Conservation (phyloP, 2,329 filamentous ascomycete species). For the Fusarium verticillioides region DNA sequence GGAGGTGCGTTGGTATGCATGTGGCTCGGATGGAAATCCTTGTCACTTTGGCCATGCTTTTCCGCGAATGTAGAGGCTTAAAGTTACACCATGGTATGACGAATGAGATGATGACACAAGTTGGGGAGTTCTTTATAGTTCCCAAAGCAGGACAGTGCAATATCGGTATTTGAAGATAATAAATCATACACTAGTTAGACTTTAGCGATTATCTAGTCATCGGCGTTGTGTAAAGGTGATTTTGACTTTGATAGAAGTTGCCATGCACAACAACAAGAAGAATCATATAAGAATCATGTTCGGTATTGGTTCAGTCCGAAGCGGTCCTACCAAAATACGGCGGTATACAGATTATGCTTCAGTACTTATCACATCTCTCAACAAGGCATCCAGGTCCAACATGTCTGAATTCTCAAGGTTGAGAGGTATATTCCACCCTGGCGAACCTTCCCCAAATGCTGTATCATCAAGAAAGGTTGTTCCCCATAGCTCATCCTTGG, state of each 20-base stretch:
- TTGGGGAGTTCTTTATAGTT: constrained; percentile 1
- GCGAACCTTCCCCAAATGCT: fast-evolving
- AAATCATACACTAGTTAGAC: background rate
- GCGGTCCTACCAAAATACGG: fast-evolving
- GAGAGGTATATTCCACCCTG: fast-evolving
- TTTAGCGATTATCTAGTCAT: no score
- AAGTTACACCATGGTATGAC: background rate
- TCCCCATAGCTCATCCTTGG: background rate
- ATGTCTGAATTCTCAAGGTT: background rate
- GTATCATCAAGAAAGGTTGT: background rate
- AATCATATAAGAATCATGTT: background rate
- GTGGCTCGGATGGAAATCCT: constrained; percentile 16
- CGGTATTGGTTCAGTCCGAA: fast-evolving
- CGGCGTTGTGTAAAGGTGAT: background rate
- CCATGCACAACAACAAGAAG: no score
- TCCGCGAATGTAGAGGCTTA: background rate
- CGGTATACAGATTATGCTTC: background rate
- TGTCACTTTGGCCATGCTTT: background rate
- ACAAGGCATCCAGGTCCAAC: background rate
- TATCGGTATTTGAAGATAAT: fast-evolving
- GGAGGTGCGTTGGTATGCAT: constrained; percentile 11
- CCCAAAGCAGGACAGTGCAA: background rate
- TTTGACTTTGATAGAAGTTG: no score
- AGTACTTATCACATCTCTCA: background rate
- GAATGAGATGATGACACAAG: constrained; percentile 1